Percentiles rank a stretch among this genome's conserved stretches.
phyloP scores from a whole-genome alignment of 192 early-diverging fungal species.

The Backusella macrospora region DNA sequence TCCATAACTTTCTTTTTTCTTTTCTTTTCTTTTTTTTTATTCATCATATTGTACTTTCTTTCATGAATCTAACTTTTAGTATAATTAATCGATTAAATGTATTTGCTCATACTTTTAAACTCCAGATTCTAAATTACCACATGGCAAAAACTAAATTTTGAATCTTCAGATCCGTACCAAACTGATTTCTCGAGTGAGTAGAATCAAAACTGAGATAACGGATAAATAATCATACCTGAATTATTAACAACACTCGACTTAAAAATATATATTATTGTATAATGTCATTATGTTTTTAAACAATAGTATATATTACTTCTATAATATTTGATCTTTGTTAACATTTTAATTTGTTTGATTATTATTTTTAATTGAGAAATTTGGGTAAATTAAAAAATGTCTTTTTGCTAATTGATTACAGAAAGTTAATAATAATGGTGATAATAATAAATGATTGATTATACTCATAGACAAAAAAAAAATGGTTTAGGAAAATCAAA shows the following conservation, averaged over 20 bases:
- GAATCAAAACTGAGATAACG: background rate
- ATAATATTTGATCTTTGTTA: too few relatives aligned
- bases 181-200: background rate
- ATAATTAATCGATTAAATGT: background rate
- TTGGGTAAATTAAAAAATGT: too few relatives aligned
- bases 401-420: too few relatives aligned
- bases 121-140: background rate
- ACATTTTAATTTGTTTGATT: too few relatives aligned
- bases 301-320: background rate
- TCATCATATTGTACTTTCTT: background rate
- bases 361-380: too few relatives aligned
- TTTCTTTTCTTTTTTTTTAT: background rate
- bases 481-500: too few relatives aligned
- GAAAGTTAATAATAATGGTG: background rate
- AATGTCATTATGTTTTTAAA: background rate
- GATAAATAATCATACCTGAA: background rate
- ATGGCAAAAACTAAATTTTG: background rate
- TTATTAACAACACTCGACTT: background rate
- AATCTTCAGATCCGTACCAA: background rate
- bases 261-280: too few relatives aligned
- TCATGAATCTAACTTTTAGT: background rate
- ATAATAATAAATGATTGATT: background rate
- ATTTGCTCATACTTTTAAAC: background rate
- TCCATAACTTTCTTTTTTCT: background rate
- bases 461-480: too few relatives aligned